phyloP scores from a whole-genome alignment of 106 monocot species.

The Dactylorhiza incarnata region DNA sequence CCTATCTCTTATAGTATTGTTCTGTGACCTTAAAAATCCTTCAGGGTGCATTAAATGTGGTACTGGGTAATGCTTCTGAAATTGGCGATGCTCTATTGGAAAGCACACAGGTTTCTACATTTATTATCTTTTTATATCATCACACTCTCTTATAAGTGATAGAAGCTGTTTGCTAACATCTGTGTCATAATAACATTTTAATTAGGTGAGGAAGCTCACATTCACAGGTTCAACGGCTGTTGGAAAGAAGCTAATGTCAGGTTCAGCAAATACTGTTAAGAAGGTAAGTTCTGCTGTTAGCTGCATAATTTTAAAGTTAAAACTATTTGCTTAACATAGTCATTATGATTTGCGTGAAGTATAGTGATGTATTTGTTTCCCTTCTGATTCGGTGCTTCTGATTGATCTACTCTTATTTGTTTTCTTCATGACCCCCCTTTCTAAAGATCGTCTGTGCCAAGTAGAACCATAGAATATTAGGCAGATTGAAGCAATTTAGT shows the following conservation, averaged over 20 bases:
- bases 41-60: conserved; percentile 90
- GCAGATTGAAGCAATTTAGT: no score
- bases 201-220: conserved; percentile 81
- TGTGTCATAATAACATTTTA: conserved; percentile 6
- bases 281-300: conserved; percentile 36
- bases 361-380: neutral
- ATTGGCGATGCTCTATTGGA: conserved; percentile 77
- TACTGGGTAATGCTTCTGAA: conserved; percentile 81
- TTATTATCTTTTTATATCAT: neutral
- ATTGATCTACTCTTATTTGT: no score
- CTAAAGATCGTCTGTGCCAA: no score
- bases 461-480: no score
- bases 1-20: neutral
- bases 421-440: no score
- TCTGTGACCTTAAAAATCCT: conserved; percentile 12
- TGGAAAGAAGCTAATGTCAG: conserved; percentile 89
- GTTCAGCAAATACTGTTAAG: conserved; percentile 86
- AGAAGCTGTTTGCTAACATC: neutral
- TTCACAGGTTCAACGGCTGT: conserved; percentile 95
- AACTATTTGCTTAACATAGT: neutral
- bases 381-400: neutral
- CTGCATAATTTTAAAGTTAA: neutral
- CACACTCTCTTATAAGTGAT: neutral
- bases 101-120: conserved; percentile 56
- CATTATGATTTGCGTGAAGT: neutral